Percentiles rank a stretch among this genome's conserved stretches.
phyloP scores from a whole-genome alignment of 2,329 filamentous ascomycete genomes.

The Curvularia sp. region DNA sequence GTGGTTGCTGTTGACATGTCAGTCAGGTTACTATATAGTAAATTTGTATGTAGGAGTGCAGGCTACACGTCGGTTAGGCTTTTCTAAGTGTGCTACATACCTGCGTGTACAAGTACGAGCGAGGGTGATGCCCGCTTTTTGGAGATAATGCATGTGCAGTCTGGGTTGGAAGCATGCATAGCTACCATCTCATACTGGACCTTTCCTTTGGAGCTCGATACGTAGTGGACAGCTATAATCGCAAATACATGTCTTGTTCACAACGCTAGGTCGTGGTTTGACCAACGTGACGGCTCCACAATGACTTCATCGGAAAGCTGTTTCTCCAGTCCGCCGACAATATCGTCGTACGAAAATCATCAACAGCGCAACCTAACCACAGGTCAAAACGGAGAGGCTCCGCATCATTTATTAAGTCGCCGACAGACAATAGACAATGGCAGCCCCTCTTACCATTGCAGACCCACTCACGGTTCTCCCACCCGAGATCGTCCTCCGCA shows the following conservation, averaged over 20 bases:
- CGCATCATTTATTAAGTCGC: neutral
- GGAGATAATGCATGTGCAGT: neutral
- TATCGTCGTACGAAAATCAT: slow-evolving; percentile 4
- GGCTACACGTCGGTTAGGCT: neutral
- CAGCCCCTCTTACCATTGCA: neutral
- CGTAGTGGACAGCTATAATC: neutral
- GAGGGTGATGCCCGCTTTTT: neutral
- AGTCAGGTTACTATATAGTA: too few relatives aligned
- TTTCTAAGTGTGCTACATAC: neutral
- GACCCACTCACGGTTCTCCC: slow-evolving; percentile 16
- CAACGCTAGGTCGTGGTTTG: neutral
- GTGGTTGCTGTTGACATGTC: too few relatives aligned
- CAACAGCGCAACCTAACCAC: neutral
- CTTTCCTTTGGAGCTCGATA: neutral
- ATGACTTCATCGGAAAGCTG: slow-evolving; percentile 17
- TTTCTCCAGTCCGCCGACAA: slow-evolving; percentile 6
- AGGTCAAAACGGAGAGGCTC: neutral
- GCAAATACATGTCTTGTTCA: neutral
- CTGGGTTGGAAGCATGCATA: neutral
- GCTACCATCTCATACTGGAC: neutral
- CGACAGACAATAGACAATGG: neutral
- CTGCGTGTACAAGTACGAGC: neutral
- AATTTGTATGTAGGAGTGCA: neutral
- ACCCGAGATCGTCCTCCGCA: slow-evolving; percentile 17
- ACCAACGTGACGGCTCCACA: slow-evolving; percentile 16